Percentiles rank a stretch among this genome's conserved stretches.
phyloP scores from a whole-genome alignment of 805 yeast genomes.

The Lachancea quebecensis region DNA sequence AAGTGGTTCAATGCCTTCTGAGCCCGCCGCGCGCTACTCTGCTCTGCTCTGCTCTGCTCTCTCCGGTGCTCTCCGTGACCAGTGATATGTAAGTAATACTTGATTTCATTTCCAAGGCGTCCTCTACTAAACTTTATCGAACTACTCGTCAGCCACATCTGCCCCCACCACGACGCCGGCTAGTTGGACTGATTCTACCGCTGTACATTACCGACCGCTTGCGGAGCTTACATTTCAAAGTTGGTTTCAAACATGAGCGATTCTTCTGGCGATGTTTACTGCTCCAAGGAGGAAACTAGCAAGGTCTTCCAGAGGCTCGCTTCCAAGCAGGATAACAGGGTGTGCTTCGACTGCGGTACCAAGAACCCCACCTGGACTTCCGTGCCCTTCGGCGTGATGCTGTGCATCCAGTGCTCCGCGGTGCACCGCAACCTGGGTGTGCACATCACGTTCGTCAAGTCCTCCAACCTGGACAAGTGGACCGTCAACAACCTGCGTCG shows the following conservation, averaged over 20 bases:
- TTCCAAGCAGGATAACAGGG: slow-evolving; percentile 64
- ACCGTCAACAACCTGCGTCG: slow-evolving; percentile 80
- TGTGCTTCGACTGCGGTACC: slow-evolving; percentile 89
- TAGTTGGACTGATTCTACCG: no score
- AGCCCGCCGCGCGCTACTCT: not conserved
- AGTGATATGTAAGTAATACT: no score
- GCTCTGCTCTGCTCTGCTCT: not conserved
- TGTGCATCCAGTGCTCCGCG: slow-evolving; percentile 93
- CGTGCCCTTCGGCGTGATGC: slow-evolving; percentile 86
- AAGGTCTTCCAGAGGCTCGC: slow-evolving; percentile 57
- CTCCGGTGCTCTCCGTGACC: no score
- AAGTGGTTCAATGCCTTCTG: slow-evolving; percentile 43
- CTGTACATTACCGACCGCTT: no score
- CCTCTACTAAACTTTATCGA: no score
- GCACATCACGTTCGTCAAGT: slow-evolving; percentile 90
- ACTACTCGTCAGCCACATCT: no score
- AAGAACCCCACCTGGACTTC: slow-evolving; percentile 98
- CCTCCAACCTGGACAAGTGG: slow-evolving; percentile 92
- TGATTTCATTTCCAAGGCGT: no score
- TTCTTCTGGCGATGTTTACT: slow-evolving; percentile 35
- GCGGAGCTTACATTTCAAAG: no score
- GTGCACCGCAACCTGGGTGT: slow-evolving; percentile 95
- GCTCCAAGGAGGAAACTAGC: slow-evolving; percentile 62
- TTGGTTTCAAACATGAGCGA: slow-evolving; percentile 13
- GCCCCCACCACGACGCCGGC: no score